phyloP scores from a whole-genome alignment of 805 yeast species.

The Metschnikowia orientalis region DNA sequence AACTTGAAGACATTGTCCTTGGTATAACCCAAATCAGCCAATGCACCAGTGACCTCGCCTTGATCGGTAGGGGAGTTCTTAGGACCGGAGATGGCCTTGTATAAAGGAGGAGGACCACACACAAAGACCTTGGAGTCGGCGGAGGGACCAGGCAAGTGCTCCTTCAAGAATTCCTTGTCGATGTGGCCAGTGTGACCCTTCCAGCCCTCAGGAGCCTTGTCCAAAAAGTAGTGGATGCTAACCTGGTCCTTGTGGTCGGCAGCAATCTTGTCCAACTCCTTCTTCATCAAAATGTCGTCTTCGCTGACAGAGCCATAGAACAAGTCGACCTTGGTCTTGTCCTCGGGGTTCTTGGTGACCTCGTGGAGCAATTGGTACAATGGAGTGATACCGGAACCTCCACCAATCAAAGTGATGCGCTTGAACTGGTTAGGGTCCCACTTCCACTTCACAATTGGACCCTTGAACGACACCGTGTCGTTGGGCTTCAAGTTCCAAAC shows the following conservation, averaged over 20 bases:
- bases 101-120: conserved; percentile 94
- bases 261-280: conserved; percentile 69
- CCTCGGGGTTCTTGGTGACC: conserved; percentile 73
- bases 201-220: conserved; percentile 50
- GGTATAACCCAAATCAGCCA: conserved; percentile 82
- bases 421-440: conserved; percentile 84
- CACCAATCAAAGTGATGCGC: conserved; percentile 80
- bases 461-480: conserved; percentile 87
- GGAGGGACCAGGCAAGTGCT: conserved; percentile 59
- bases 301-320: conserved; percentile 75
- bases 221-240: conserved; percentile 74
- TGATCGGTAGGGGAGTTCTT: conserved; percentile 87
- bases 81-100: conserved; percentile 80
- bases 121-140: conserved; percentile 66
- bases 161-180: conserved; percentile 63
- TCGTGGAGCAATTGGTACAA: conserved; percentile 80
- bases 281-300: conserved; percentile 75
- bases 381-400: conserved; percentile 97
- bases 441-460: conserved; percentile 88
- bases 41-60: conserved; percentile 87
- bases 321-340: conserved; percentile 83
- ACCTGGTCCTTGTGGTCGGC: conserved; percentile 72
- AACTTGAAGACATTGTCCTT: conserved; percentile 89
- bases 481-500: conserved; percentile 63
- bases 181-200: conserved; percentile 71